Percentiles rank a stretch among this genome's conserved stretches.
These are phyloP conservation scores for Kwoniella newhampshirensis DNA, from an alignment of 768 basidiomycete genomes.

Conservation along the genomic window DNA sequence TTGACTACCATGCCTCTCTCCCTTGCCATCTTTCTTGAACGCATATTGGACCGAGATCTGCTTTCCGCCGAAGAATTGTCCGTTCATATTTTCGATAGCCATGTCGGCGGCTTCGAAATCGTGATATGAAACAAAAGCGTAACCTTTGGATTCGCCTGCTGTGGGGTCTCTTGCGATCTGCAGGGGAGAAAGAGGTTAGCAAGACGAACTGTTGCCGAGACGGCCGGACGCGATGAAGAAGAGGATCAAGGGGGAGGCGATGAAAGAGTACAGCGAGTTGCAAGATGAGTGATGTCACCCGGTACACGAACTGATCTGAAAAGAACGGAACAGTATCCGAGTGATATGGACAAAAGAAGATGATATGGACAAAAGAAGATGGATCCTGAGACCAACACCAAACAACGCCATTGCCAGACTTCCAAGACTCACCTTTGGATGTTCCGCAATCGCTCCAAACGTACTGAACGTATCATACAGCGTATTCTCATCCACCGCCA, in stretches of 20 bases:
- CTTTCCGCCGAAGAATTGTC: constrained; percentile 97
- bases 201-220: not conserved
- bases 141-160: constrained; percentile 85
- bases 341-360: not conserved
- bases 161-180: constrained; percentile 89
- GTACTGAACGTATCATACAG: constrained; percentile 94
- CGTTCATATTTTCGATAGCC: constrained; percentile 94
- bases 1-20: constrained; percentile 92
- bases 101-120: constrained; percentile 97
- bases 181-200: not conserved
- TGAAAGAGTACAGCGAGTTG: too few relatives aligned
- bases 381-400: not conserved
- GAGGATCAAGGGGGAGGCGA: not conserved
- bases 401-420: not conserved
- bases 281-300: too few relatives aligned
- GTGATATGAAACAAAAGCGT: constrained; percentile 95
- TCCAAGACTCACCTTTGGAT: constrained; percentile 51
- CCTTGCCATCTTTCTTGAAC: constrained; percentile 99
- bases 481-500: constrained; percentile 87
- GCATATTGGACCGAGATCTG: constrained; percentile 96
- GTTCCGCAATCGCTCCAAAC: constrained; percentile 58
- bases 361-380: not conserved
- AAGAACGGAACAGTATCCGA: not conserved
- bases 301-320: too few relatives aligned
- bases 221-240: not conserved